Base-by-base conservation (phyloP, 768 basidiomycete species). In the Boletus eberwhitei region DNA sequence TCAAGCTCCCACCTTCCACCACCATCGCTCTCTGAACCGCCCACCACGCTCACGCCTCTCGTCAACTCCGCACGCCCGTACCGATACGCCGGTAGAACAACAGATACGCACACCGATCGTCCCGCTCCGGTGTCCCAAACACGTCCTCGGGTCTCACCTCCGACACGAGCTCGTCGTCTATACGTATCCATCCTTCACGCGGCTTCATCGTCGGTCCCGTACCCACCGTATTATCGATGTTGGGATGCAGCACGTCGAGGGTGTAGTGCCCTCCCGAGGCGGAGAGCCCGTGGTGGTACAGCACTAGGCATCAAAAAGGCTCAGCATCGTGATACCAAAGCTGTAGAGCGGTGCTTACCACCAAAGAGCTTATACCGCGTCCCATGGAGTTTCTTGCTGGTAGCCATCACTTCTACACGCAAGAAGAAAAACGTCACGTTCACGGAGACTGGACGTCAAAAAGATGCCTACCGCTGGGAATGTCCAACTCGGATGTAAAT, bases 191-290 rank as follows among this genome's bases (percentile, higher is more conserved):
- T 11, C 83, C 86, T 53, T 89, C 85, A 6, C 79, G 76, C 2
- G 77, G 73, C 26, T 61, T 67, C 9, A 56, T 52, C 6, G 44
- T 54, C 17, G 58, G 47, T 37, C 62, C 62, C 9, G 40, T 31
- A 5, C 52, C 50, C n/a, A 49, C 43, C 52, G 58, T 64, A 11
- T 78, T 73, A 68, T 79, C 82, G 35, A 85, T 78, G 59, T 81
- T 81, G 3, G 87, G 88, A 61, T 91, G 87, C 2, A 95, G 75
- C 11, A 95, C 88, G 63, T 93, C 89, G 44, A 96, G 82, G 3
- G 95, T 98, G 74, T 98, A 98, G 71, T 98, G 96, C 1, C 96
- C 96, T 3, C 94, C 93, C 1, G 87, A 86, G 0, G 96, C 93
- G 8, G 90, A 90, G 29, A 79, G 75, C 2, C 96, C 96, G 61